phyloP scores from a whole-genome alignment of 2,329 filamentous ascomycete species.

The Aspergillus ochraceus region DNA sequence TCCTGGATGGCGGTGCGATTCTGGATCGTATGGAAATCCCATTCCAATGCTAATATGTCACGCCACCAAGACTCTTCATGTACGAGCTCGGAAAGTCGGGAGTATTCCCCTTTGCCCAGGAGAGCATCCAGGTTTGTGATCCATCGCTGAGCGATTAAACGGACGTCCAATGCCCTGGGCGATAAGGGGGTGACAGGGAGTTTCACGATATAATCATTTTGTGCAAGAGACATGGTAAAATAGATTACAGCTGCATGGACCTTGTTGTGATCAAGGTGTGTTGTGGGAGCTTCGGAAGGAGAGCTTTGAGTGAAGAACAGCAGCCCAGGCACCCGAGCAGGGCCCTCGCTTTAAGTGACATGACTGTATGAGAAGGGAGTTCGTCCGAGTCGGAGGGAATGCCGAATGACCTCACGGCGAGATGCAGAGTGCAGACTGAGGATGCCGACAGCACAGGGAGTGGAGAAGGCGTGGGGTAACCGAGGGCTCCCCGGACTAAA shows the following conservation, averaged over 20 bases:
- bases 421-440: not conserved
- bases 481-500: not conserved
- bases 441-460: not conserved
- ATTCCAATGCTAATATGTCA: conserved; percentile 41
- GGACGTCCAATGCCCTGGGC: conserved; percentile 21
- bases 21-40: conserved; percentile 41
- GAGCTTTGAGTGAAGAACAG: not conserved
- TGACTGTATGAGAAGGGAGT: not conserved
- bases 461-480: not conserved
- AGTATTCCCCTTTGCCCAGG: conserved; percentile 18
- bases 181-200: conserved; percentile 27
- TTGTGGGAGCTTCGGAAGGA: too few species aligned
- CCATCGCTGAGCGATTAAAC: conserved; percentile 34
- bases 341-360: not conserved
- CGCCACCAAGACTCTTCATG: conserved; percentile 44
- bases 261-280: not conserved
- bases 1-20: conserved; percentile 30
- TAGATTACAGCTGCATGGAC: not conserved
- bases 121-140: conserved; percentile 27
- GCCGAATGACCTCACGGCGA: not conserved
- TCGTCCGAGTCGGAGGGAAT: not conserved
- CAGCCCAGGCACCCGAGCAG: not conserved
- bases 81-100: conserved; percentile 28
- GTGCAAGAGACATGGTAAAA: conserved; percentile 14
- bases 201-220: conserved; percentile 30